Percentiles rank a stretch among this genome's conserved stretches.
Evolutionary conservation across 2,329 filamentous ascomycete genomes (phyloP).

Genomic region (Stagonosporopsis tanaceti): DNA sequence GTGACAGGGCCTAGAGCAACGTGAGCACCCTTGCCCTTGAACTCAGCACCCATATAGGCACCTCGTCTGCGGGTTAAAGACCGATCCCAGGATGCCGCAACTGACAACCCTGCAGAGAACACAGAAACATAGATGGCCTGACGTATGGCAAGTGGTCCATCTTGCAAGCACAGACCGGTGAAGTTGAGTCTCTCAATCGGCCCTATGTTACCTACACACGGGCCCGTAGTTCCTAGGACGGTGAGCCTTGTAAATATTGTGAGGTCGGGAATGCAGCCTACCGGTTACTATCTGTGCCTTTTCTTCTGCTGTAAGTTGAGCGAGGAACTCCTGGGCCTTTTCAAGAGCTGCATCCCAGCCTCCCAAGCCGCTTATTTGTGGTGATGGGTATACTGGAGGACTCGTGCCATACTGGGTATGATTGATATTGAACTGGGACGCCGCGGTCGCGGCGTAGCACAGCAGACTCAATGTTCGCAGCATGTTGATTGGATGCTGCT

Average conservation of each 20-base stretch:
- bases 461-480: constrained; percentile 1
- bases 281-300: constrained; percentile 40
- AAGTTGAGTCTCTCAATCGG: constrained; percentile 50
- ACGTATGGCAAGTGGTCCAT: constrained; percentile 49
- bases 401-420: constrained; percentile 39
- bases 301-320: constrained; percentile 33
- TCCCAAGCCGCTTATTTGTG: constrained; percentile 35
- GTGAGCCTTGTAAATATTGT: background rate
- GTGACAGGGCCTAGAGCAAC: constrained; percentile 60
- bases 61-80: constrained; percentile 2
- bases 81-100: constrained; percentile 15
- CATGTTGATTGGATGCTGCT: background rate
- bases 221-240: constrained; percentile 31
- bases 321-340: constrained; percentile 33
- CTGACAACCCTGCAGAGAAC: constrained; percentile 6
- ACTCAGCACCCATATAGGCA: constrained; percentile 14
- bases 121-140: constrained; percentile 24
- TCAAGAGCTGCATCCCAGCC: constrained; percentile 38
- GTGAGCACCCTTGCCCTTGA: constrained; percentile 36
- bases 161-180: constrained; percentile 52
- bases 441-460: constrained; percentile 5
- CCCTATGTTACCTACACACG: constrained; percentile 48
- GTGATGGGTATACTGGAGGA: constrained; percentile 40
- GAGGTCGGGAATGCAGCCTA: background rate
- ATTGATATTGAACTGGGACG: constrained; percentile 30